These are phyloP conservation scores for Tylopilus plumbeoviolaceoides DNA, from an alignment of 768 basidiomycete genomes.

Conservation along the genomic window DNA sequence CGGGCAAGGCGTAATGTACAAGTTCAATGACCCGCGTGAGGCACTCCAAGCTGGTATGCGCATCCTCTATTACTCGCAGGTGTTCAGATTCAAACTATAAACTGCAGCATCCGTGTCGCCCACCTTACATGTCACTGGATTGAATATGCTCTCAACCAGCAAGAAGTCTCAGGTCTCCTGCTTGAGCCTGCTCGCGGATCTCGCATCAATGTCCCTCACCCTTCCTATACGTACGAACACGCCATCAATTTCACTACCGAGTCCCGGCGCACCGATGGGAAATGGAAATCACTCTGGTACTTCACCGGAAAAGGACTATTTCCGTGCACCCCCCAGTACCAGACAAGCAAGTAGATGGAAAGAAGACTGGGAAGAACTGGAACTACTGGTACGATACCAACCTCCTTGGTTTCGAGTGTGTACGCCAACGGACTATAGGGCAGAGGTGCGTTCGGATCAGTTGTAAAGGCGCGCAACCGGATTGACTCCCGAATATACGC, in stretches of 20 bases:
- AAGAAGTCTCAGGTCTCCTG: conserved; percentile 59
- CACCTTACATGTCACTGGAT: conserved; percentile 45
- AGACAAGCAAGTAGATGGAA: conserved; percentile 78
- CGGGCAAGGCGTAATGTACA: conserved; percentile 63
- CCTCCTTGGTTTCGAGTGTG: background rate
- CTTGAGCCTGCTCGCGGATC: conserved; percentile 51
- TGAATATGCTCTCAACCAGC: conserved; percentile 55
- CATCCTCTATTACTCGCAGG: background rate
- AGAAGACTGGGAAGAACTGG: conserved; percentile 92
- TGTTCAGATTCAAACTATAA: background rate
- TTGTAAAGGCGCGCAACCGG: conserved; percentile 89
- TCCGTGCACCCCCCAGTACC: conserved; percentile 35
- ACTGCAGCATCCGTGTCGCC: conserved; percentile 50
- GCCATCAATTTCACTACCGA: conserved; percentile 18
- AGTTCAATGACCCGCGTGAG: conserved; percentile 50
- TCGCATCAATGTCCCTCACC: conserved; percentile 42
- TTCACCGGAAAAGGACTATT: conserved; percentile 69
- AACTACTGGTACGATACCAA: conserved; percentile 54
- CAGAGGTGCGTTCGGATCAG: conserved; percentile 88
- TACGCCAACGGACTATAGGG: conserved; percentile 44
- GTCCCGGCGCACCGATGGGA: conserved; percentile 49
- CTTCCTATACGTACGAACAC: conserved; percentile 13
- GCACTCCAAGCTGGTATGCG: conserved; percentile 53
- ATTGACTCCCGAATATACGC: conserved; percentile 85
- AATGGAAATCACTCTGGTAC: conserved; percentile 33